Evolutionary conservation across 345 rosid species (phyloP).

Genomic region (Eucalyptus globulus): DNA sequence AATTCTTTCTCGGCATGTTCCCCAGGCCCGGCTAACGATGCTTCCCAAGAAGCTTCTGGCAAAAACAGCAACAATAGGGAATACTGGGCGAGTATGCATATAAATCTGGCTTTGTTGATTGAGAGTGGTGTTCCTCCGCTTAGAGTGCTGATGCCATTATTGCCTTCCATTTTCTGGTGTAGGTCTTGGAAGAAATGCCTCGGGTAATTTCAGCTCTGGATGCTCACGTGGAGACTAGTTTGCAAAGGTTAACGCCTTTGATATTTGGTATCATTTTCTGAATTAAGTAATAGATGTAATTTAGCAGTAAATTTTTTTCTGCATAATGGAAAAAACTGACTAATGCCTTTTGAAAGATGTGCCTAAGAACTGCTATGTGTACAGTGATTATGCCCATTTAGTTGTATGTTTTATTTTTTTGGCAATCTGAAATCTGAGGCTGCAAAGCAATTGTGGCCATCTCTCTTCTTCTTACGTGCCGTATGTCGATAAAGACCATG

Average conservation of each 20-base stretch:
- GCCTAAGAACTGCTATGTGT: background rate
- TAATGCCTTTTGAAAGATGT: background rate
- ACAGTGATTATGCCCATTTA: background rate
- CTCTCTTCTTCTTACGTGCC: background rate
- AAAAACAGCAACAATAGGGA: slow-evolving; percentile 51
- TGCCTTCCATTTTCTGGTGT: background rate
- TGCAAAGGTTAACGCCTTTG: slow-evolving; percentile 31
- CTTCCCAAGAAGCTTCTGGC: slow-evolving; percentile 83
- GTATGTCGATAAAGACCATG: background rate
- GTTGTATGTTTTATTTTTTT: background rate
- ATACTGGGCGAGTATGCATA: slow-evolving; percentile 57
- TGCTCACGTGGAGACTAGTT: slow-evolving; percentile 70
- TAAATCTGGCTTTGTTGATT: background rate
- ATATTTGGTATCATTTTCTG: background rate
- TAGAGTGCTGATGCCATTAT: background rate
- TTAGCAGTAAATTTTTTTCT: background rate
- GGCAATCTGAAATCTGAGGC: background rate
- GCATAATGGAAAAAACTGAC: background rate
- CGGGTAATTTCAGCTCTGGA: slow-evolving; percentile 62
- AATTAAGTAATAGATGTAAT: background rate
- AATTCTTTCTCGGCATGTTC: background rate
- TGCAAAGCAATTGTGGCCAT: background rate
- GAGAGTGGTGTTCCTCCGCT: background rate
- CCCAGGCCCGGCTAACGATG: slow-evolving; percentile 48
- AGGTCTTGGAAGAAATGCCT: slow-evolving; percentile 84